Evolutionary conservation across 441 rosid species (phyloP).

Genomic region (Lepidium campestre): DNA sequence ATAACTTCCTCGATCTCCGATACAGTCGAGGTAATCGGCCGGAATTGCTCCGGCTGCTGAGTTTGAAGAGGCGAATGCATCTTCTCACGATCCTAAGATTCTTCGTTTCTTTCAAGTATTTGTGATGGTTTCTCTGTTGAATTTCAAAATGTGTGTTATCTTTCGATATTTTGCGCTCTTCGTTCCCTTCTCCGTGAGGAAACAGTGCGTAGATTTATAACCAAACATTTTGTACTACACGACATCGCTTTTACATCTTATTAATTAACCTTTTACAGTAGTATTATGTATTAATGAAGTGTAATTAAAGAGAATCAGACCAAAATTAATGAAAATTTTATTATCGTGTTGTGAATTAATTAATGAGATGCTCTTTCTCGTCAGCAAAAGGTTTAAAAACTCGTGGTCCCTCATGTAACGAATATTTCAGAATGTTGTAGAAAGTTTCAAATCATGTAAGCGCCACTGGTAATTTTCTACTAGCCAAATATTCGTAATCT

Average conservation of each 20-base stretch:
- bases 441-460: conserved; percentile 1
- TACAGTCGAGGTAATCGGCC: conserved; percentile 16
- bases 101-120: not conserved
- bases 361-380: not conserved
- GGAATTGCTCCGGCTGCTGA: conserved; percentile 13
- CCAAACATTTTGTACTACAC: not conserved
- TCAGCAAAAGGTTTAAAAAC: not conserved
- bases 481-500: too few relatives aligned
- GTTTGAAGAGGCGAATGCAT: conserved; percentile 29
- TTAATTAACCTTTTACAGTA: not conserved
- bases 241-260: not conserved
- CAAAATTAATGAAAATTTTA: not conserved
- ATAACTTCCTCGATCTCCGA: conserved; percentile 16
- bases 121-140: not conserved
- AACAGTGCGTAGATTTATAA: not conserved
- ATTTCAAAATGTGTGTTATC: conserved; percentile 3
- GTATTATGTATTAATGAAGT: not conserved
- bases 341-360: not conserved
- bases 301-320: not conserved
- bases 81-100: not conserved
- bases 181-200: not conserved
- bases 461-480: too few relatives aligned
- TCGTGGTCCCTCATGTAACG: conserved; percentile 1
- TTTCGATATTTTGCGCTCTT: conserved; percentile 10
- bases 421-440: not conserved